phyloP scores from a whole-genome alignment of 805 yeast species.

The Schizosaccharomyces cryophilus region DNA sequence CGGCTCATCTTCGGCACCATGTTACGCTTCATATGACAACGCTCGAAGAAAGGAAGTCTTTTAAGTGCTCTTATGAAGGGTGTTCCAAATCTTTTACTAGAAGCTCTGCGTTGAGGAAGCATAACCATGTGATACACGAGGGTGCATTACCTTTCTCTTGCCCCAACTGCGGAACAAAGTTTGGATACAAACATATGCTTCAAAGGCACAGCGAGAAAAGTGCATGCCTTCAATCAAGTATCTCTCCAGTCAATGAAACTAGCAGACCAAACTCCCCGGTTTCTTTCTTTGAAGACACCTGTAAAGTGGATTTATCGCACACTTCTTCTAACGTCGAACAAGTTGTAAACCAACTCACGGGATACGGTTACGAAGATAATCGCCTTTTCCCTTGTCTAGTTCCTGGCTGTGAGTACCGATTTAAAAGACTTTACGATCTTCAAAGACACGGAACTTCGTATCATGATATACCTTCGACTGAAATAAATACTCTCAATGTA shows the following conservation, averaged over 20 bases:
- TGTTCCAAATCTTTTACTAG: constrained; percentile 24
- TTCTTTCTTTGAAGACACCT: too few species aligned
- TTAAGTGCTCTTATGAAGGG: constrained; percentile 30
- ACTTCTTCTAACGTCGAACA: not conserved
- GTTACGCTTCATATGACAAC: constrained; percentile 37
- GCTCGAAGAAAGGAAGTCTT: constrained; percentile 30
- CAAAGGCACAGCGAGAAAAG: constrained; percentile 6
- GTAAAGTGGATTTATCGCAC: not conserved
- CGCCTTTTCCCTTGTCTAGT: constrained; percentile 14
- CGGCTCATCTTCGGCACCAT: constrained; percentile 44
- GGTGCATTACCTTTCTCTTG: constrained; percentile 9
- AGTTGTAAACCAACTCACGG: constrained; percentile 15
- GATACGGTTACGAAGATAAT: constrained; percentile 14
- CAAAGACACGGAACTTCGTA: constrained; percentile 13
- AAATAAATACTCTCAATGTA: too few species aligned
- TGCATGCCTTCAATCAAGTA: not conserved
- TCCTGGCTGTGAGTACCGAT: constrained; percentile 14
- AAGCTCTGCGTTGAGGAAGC: constrained; percentile 31
- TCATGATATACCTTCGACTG: not conserved
- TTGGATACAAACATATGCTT: constrained; percentile 9
- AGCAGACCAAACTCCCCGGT: too few species aligned
- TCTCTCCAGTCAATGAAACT: not conserved
- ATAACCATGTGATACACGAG: constrained; percentile 14
- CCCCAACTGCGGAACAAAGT: constrained; percentile 7
- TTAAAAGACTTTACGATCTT: constrained; percentile 17